Base-by-base conservation (phyloP, 1,139 yeast species). In the Lodderomyces theae region DNA sequence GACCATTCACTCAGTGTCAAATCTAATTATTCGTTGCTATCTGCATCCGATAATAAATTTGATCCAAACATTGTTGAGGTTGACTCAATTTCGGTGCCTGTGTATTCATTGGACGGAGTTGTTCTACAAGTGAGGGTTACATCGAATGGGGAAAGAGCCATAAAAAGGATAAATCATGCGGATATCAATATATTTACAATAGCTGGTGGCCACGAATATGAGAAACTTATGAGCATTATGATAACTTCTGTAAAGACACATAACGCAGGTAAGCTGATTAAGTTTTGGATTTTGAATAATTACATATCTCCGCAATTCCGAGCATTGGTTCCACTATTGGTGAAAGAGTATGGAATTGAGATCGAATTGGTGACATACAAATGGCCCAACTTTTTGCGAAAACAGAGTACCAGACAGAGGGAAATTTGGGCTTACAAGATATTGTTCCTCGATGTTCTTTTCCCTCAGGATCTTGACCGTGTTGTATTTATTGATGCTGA, bases 371-470 rank as follows among this genome's bases (percentile, higher is more conserved):
- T 92, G 15, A 78, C 84, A 2, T 92, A 86, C 60, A 83, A 85
- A 50, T 92, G 98, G 98, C 98, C 98, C 9, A 63, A 69, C 18
- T 92, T 97, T 95, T 67, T 92, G 22, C 73, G 94, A 35, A 72
- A 72, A 2, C 97, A 92, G 60, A 15, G 9, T 18, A 89, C 82
- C 51, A 79, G 79, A 56, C 89, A 84, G 53, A 72, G 97, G 47
- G 79, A 82, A 3, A 79, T 88, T 39, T 87, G 96, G 90, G 96
- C 92, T 2, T 86, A 85, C 57, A 90, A 90, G 58, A 83, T 89
- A 33, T 64, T 92, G 39, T 89, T 92, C 50, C 64, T 89, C 46
- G 98, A 92, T 62, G 90, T 86, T 0, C 59, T 92, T 40, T 88
- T 92, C 60, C 97, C 98, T 0, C 82, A 77, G 48, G 78, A 79